Base-by-base conservation (phyloP, 441 rosid genomes). In the Biscutella auriculata region DNA sequence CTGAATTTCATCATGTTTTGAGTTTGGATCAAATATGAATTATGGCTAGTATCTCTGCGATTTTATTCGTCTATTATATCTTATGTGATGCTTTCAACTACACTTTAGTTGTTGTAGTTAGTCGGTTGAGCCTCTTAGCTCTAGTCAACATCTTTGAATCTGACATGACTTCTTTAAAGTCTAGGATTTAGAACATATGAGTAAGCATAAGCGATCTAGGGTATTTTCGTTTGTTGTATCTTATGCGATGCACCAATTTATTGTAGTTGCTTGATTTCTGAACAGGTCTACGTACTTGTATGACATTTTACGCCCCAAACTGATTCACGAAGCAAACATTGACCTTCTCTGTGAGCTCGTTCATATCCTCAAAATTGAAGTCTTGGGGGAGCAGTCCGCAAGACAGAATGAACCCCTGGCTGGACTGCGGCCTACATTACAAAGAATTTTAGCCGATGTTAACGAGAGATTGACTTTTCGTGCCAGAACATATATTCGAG, bases 301-400 rank as follows among this genome's bases (percentile, higher is more conserved):
- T 44, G 98, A 93, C 68, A 89, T 88, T 65, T 65, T 93, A 61
- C 90, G 98, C 21, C 98, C 98, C 42, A 93, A 82, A 73, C 85
- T 93, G 52, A 93, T 93, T 69, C 93, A 89, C 30, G 86, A 93
- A 73, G 77, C 84, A 66, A 85, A 76, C 72, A 80, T 93, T 33
- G 96, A 88, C 80, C 82, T 82, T 63, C 98, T 87, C 4, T 88
- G 97, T 71, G 98, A 93, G 65, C 88, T 93, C 67, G 93, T 87
- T 65, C 88, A 93, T 68, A 85, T 93, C 71, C 95, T 85, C 58
- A 87, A 88, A 82, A 81, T 88, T 68, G 95, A 93, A 85, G 95
- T 89, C 69, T 67, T 87, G 71, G 93, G 95, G 52, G 97, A 93
- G 70, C 95, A 87, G 73, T 72, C 80, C 41, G 78, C 75, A 65